These are phyloP conservation scores for Cladophialophora yegresii DNA, from an alignment of 2,329 filamentous ascomycete genomes.

Conservation along the genomic window DNA sequence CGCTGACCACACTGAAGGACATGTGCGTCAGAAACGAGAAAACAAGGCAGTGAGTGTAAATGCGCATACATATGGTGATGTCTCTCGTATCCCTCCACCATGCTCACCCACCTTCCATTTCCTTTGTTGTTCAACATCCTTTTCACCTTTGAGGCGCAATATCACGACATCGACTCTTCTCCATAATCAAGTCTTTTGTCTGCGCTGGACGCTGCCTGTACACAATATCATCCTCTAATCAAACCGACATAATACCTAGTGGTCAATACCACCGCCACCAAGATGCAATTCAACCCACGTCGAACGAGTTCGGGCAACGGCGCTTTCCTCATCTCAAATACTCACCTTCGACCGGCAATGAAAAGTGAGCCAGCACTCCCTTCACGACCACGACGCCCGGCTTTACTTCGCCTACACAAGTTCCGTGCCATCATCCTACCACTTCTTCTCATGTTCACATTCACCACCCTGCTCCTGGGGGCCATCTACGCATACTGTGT, in stretches of 20 bases:
- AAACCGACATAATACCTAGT: slow-evolving; percentile 12
- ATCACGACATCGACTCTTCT: background rate
- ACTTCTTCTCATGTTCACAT: slow-evolving; percentile 29
- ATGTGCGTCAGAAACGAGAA: slow-evolving; percentile 4
- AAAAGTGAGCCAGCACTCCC: slow-evolving; percentile 7
- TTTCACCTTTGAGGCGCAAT: background rate
- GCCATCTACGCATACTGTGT: slow-evolving; percentile 37
- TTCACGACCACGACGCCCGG: slow-evolving; percentile 13
- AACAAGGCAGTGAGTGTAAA: background rate
- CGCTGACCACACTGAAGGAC: slow-evolving; percentile 24
- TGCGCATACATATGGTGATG: slow-evolving; percentile 19
- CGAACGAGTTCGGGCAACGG: slow-evolving; percentile 18
- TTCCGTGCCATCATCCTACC: slow-evolving; percentile 31
- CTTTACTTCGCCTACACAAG: slow-evolving; percentile 23
- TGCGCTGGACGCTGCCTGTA: slow-evolving; percentile 24
- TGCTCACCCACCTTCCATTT: slow-evolving; percentile 7
- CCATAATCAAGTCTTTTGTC: background rate
- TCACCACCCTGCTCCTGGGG: slow-evolving; percentile 33
- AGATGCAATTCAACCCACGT: slow-evolving; percentile 27
- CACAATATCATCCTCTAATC: background rate
- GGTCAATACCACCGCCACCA: slow-evolving; percentile 1
- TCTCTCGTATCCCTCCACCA: background rate
- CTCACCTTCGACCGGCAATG: slow-evolving; percentile 8
- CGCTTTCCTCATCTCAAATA: slow-evolving; percentile 26
- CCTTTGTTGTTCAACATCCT: slow-evolving; percentile 1